Conservation (phyloP, 1,139 yeast species). For the Saccharomyces uvarum region DNA sequence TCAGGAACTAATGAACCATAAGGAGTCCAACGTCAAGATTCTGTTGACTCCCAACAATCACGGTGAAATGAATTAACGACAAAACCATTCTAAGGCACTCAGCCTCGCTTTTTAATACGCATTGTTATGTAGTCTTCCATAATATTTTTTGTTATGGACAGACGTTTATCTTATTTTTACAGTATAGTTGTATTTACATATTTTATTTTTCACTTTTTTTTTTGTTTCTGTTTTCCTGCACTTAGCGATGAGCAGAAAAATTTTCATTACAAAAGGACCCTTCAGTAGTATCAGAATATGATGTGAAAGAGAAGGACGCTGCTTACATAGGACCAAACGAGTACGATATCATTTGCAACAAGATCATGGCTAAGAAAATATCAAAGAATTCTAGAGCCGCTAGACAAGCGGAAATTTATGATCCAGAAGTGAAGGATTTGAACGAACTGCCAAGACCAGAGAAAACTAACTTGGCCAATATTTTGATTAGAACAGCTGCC, state of each 20-base stretch:
- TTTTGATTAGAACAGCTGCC: constrained; percentile 57
- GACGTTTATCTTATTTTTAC: neutral
- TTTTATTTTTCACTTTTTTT: neutral
- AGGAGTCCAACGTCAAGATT: constrained; percentile 42
- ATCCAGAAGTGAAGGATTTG: constrained; percentile 44
- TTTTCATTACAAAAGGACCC: neutral
- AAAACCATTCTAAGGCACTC: neutral
- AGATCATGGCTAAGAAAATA: constrained; percentile 34
- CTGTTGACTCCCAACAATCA: constrained; percentile 29
- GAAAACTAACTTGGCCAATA: constrained; percentile 50
- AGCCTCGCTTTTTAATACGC: neutral
- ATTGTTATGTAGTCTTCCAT: neutral
- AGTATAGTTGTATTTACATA: neutral
- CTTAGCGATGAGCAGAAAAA: neutral
- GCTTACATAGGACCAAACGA: neutral
- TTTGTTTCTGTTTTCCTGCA: neutral
- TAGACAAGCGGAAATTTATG: constrained; percentile 50
- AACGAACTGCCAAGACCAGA: constrained; percentile 49
- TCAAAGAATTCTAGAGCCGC: constrained; percentile 75
- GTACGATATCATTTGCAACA: neutral
- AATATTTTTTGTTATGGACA: neutral
- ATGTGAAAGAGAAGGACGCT: neutral
- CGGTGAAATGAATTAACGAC: constrained; percentile 11
- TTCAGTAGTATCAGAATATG: neutral
- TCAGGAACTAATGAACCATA: constrained; percentile 37